These are phyloP conservation scores for Aspergillus saccharolyticus DNA, from an alignment of 495 filamentous ascomycete genomes.

Conservation along the genomic window DNA sequence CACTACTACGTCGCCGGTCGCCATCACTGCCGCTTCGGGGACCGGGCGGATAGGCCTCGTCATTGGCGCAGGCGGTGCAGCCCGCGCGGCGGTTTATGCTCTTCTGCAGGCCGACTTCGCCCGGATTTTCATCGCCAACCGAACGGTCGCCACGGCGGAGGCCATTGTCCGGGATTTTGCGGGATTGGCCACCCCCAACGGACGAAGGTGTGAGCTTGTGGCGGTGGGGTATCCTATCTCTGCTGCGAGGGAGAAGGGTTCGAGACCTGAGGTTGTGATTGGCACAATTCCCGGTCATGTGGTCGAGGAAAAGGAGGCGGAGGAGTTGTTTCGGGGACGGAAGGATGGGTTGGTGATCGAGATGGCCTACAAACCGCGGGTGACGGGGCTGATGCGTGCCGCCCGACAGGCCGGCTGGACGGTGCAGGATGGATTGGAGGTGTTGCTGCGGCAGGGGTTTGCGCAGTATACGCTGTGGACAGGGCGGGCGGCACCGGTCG, in stretches of 20 bases:
- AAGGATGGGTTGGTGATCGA: conserved; percentile 23
- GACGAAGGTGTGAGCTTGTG: not conserved
- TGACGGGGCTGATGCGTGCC: conserved; percentile 54
- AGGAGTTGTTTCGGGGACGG: conserved; percentile 12
- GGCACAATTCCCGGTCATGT: conserved; percentile 23
- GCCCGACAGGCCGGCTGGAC: conserved; percentile 53
- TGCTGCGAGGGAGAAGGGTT: conserved; percentile 2
- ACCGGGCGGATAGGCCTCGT: conserved; percentile 31
- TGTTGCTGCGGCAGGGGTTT: conserved; percentile 66
- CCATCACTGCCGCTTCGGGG: too few relatives aligned
- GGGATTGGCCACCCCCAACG: not conserved
- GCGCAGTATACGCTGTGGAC: conserved; percentile 70
- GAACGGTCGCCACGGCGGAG: conserved; percentile 48
- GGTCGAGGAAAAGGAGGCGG: conserved; percentile 18
- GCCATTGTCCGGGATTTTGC: conserved; percentile 57
- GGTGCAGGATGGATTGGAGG: conserved; percentile 63
- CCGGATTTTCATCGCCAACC: conserved; percentile 59
- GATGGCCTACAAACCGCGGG: conserved; percentile 60
- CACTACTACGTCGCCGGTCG: too few relatives aligned
- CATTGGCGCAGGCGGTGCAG: conserved; percentile 42
- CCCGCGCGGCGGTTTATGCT: conserved; percentile 38
- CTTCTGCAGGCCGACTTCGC: conserved; percentile 52
- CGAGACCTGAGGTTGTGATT: conserved; percentile 21
- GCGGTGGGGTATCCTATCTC: not conserved
- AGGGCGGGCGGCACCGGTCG: conserved; percentile 49